Evolutionary conservation across 176 grass and related monocot species (phyloP).

Genomic region (Poa pratensis): DNA sequence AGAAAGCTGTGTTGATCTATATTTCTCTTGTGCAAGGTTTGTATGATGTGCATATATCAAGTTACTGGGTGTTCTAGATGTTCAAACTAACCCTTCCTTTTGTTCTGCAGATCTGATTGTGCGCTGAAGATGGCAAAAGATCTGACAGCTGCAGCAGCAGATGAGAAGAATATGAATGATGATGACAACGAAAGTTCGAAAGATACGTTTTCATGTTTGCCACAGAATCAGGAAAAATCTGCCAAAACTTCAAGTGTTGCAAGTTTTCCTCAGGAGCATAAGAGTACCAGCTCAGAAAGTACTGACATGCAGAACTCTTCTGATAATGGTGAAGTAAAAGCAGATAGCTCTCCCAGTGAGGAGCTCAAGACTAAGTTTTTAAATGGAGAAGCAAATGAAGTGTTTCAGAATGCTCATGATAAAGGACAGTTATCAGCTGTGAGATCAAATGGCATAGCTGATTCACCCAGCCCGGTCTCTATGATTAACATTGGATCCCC

Average conservation of each 20-base stretch:
- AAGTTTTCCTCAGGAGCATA: slow-evolving; percentile 87
- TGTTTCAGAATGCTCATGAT: slow-evolving; percentile 49
- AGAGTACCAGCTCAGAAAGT: slow-evolving; percentile 89
- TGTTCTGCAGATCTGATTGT: slow-evolving; percentile 80
- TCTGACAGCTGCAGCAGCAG: slow-evolving; percentile 65
- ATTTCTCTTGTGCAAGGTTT: slow-evolving; percentile 98
- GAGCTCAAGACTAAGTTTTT: slow-evolving; percentile 44
- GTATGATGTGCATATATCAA: slow-evolving; percentile 41
- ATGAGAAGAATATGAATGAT: slow-evolving; percentile 69
- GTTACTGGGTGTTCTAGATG: slow-evolving; percentile 25
- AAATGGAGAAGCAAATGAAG: slow-evolving; percentile 61
- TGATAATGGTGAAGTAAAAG: slow-evolving; percentile 64
- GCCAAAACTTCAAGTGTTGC: slow-evolving; percentile 71
- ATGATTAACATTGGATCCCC: slow-evolving; percentile 74
- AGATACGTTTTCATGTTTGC: slow-evolving; percentile 81
- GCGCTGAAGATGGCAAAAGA: slow-evolving; percentile 93
- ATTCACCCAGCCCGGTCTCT: slow-evolving; percentile 78
- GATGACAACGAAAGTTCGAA: slow-evolving; percentile 76
- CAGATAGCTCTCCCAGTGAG: slow-evolving; percentile 47
- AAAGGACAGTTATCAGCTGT: slow-evolving; percentile 42
- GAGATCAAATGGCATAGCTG: slow-evolving; percentile 58
- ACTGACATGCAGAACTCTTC: slow-evolving; percentile 51
- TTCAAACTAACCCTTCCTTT: slow-evolving; percentile 50
- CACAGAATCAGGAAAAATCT: slow-evolving; percentile 76
- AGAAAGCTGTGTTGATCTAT: slow-evolving; percentile 93